A percentile compares a stretch with the other conserved stretches of the same genome.
Evolutionary conservation across 2,329 filamentous ascomycete genomes (phyloP).

Genomic region (Fusarium haematococcum): DNA sequence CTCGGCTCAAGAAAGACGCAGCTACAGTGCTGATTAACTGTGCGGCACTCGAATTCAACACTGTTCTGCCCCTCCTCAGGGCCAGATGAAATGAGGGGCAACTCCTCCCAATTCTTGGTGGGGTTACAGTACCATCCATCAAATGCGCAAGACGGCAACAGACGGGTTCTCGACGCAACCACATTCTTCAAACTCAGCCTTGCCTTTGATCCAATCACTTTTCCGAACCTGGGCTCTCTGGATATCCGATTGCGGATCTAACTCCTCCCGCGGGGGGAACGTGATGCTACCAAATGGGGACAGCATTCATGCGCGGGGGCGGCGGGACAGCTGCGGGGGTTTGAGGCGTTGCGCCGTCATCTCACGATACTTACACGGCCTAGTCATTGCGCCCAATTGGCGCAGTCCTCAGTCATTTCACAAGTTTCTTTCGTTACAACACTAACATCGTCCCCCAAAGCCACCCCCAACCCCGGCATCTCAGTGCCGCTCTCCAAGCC

Average conservation of each 20-base stretch:
- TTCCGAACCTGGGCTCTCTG: background rate
- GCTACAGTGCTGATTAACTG: background rate
- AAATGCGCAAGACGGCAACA: background rate
- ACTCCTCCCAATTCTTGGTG: background rate
- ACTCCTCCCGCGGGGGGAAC: conserved; percentile 8
- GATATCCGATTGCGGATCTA: conserved; percentile 12
- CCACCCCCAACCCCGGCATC: conserved; percentile 31
- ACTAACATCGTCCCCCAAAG: conserved; percentile 24
- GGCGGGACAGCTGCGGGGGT: conserved; percentile 11
- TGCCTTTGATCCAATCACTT: background rate
- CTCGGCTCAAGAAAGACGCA: background rate
- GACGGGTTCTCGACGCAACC: background rate
- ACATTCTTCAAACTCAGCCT: background rate
- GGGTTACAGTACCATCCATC: background rate
- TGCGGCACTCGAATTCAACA: accelerated
- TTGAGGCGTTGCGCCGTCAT: background rate
- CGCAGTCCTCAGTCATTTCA: background rate
- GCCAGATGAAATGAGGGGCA: conserved; percentile 1
- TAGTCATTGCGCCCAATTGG: background rate
- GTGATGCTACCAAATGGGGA: conserved; percentile 1
- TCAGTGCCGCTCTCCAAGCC: conserved; percentile 14
- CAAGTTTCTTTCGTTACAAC: background rate
- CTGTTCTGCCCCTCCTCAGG: background rate
- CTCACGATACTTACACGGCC: background rate
- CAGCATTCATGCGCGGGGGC: conserved; percentile 24